Base-by-base conservation (phyloP, 345 rosid species). In the Streptanthus diversifolius region DNA sequence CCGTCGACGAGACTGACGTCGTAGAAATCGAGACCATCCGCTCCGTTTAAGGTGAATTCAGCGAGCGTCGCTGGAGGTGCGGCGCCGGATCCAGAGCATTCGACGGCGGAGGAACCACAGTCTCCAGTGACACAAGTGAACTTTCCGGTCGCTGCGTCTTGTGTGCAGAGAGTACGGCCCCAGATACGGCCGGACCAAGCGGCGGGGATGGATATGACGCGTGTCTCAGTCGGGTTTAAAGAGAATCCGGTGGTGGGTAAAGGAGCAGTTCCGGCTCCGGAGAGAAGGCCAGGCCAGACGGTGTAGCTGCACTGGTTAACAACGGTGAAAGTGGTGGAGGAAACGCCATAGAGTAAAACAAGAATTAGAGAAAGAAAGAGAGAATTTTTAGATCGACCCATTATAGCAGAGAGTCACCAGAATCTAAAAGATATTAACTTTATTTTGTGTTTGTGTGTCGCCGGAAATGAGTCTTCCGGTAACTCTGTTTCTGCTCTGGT, bases 1-100 rank as follows among this genome's bases (percentile, higher is more conserved):
- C 96, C 92, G 45, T 87, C 92, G 21, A 87, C 96, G 10, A 89
- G 85, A 76, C 90, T 85, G 1, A 89, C 86, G 66, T 85, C 90
- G 75, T 77, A 89, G 79, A 87, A 87, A 62, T 87, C 92, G 0
- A 80, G 78, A 45, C 86, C 85, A 0, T 40, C 74, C 0, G 83
- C 74, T 24, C 88, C 84, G 51, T 84, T 69, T 4, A 87, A 81
- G 0, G 89, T 85, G 77, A 89, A 85, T 49, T 89, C 90, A 0
- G 85, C 90, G 0, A 89, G 73, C 17, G 87, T 80, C 13, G 84
- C 86, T 1, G 96, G 96, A 5, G 89, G 87, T 33, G 80, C 59
- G 0, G 83, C 90, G 2, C 87, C 88, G 3, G 60, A 44, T 0
- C 96, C 92, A 5, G 85, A 63, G 66, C 96, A 89, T 63, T 84